Conservation (phyloP, 2,329 filamentous ascomycete species). For the Arthrobotrys pseudoclavata region DNA sequence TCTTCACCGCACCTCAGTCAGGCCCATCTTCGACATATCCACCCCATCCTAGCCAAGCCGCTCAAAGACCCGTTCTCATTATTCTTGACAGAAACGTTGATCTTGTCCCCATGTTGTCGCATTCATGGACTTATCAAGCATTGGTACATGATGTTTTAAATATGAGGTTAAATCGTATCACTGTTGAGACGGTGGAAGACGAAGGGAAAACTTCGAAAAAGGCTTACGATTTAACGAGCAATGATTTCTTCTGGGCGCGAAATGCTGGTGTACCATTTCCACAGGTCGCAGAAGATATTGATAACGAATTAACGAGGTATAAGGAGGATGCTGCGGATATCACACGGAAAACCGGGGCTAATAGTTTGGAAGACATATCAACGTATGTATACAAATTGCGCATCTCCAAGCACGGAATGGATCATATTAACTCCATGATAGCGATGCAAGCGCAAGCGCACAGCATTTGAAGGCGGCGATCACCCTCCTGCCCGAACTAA, state of each 20-base stretch:
- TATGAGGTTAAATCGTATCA: slow-evolving; percentile 92
- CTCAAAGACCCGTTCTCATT: slow-evolving; percentile 87
- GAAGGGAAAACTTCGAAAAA: slow-evolving; percentile 82
- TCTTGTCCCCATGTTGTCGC: slow-evolving; percentile 96
- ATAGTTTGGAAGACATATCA: slow-evolving; percentile 87
- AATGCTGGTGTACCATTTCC: slow-evolving; percentile 93
- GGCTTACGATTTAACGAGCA: slow-evolving; percentile 87
- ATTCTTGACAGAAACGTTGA: slow-evolving; percentile 97
- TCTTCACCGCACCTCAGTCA: slow-evolving; percentile 77
- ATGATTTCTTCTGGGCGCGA: slow-evolving; percentile 96
- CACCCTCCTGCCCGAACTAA: slow-evolving; percentile 88
- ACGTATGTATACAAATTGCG: slow-evolving; percentile 49
- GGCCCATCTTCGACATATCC: slow-evolving; percentile 69
- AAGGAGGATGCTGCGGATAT: slow-evolving; percentile 95
- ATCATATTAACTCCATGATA: slow-evolving; percentile 65
- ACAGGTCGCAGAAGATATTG: slow-evolving; percentile 95
- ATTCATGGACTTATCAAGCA: slow-evolving; percentile 80
- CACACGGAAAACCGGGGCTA: slow-evolving; percentile 93
- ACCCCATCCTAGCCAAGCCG: slow-evolving; percentile 73
- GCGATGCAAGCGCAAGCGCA: slow-evolving; percentile 87
- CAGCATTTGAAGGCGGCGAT: slow-evolving; percentile 97
- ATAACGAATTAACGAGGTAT: slow-evolving; percentile 91
- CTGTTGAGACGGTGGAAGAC: slow-evolving; percentile 85
- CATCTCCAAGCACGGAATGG: slow-evolving; percentile 18
- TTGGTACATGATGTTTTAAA: slow-evolving; percentile 76